These are phyloP conservation scores for Multifurca ochricompacta DNA, from an alignment of 768 basidiomycete species.

Conservation along the genomic window DNA sequence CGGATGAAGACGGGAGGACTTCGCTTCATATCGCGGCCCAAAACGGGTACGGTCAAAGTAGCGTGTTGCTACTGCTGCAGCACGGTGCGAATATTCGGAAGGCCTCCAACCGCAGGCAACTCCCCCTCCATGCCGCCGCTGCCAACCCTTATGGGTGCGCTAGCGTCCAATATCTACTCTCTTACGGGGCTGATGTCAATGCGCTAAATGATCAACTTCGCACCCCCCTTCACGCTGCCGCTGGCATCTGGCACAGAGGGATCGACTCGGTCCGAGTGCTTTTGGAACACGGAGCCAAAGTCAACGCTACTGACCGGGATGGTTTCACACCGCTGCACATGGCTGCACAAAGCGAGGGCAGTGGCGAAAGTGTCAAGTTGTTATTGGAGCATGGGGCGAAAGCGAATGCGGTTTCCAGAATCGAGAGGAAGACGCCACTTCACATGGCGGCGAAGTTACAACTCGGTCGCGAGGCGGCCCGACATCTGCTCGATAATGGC, in stretches of 20 bases:
- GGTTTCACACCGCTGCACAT: background rate
- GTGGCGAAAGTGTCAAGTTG: background rate
- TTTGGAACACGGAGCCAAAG: background rate
- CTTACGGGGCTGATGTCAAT: background rate
- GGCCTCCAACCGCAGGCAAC: background rate
- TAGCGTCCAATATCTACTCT: background rate
- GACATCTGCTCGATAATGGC: background rate
- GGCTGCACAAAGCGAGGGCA: background rate
- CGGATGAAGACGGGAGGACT: background rate
- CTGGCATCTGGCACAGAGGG: background rate
- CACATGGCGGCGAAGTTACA: background rate
- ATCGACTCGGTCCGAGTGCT: background rate
- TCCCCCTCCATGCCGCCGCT: background rate
- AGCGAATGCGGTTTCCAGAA: background rate
- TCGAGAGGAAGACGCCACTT: background rate
- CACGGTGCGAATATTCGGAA: background rate
- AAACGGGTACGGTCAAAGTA: background rate
- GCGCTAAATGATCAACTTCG: background rate
- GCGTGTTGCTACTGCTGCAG: background rate
- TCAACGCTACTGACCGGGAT: background rate
- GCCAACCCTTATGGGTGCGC: background rate
- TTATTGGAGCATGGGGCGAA: background rate
- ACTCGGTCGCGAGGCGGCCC: background rate
- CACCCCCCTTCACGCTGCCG: background rate
- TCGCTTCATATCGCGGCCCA: constrained; percentile 1